These are phyloP conservation scores for Spirogloea muscicola DNA, from an alignment of 139 green algal genomes.

Conservation along the genomic window DNA sequence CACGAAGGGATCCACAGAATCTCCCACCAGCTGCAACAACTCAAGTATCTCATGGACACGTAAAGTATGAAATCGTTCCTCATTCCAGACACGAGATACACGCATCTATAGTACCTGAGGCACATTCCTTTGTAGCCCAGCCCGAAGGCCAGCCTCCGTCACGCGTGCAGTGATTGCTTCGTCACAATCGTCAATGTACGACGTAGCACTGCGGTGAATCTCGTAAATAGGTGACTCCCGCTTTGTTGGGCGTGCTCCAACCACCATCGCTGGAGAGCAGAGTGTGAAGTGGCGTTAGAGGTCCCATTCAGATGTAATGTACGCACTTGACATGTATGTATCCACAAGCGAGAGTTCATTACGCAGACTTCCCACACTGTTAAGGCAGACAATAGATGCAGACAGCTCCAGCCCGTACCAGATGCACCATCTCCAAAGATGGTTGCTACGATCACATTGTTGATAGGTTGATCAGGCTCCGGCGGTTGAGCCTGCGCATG, in stretches of 20 bases:
- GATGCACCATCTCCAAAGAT: slow-evolving; percentile 35
- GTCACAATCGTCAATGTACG: slow-evolving; percentile 16
- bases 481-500: not conserved
- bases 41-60: not conserved
- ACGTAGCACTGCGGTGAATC: slow-evolving; percentile 9
- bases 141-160: not conserved
- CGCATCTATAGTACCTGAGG: not conserved
- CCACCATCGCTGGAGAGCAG: slow-evolving; percentile 19
- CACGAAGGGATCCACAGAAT: slow-evolving; percentile 18
- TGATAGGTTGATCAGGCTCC: slow-evolving; percentile 20
- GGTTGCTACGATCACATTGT: slow-evolving; percentile 32
- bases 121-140: slow-evolving; percentile 8
- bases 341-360: no score
- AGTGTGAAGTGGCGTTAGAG: no score
- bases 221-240: slow-evolving; percentile 13
- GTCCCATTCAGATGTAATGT: no score
- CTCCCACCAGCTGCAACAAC: slow-evolving; percentile 11
- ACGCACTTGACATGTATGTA: no score
- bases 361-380: no score
- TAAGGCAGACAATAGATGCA: no score
- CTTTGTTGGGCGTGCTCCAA: slow-evolving; percentile 9
- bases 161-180: slow-evolving; percentile 20
- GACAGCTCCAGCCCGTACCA: no score
- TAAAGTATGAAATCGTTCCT: not conserved
- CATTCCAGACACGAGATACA: not conserved